Percentiles rank a stretch among this genome's conserved stretches.
Evolutionary conservation across 192 early-diverging fungal genomes (phyloP).

Genomic region (Backusella morwellensis): DNA sequence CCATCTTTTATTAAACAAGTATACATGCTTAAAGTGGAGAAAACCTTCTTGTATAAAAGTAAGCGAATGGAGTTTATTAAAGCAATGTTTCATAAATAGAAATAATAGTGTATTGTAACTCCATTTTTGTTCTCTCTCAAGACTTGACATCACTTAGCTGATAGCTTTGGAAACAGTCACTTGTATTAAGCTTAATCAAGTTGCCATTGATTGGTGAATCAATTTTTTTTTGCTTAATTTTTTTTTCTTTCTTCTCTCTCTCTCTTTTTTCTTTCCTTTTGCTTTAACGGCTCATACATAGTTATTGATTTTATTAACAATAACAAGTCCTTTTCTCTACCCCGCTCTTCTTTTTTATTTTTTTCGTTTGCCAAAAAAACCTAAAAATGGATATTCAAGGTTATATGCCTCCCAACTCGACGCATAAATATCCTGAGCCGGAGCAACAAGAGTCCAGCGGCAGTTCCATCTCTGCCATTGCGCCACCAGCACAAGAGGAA

Average conservation of each 20-base stretch:
- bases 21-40: neutral
- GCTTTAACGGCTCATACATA: neutral
- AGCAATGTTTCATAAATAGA: neutral
- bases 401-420: constrained; percentile 7
- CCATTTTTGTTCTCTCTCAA: neutral
- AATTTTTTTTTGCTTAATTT: constrained; percentile 13
- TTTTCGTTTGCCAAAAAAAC: neutral
- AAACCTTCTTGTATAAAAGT: neutral
- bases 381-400: constrained; percentile 24
- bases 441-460: neutral
- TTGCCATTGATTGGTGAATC: constrained; percentile 4
- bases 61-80: neutral
- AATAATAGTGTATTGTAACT: neutral
- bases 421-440: neutral
- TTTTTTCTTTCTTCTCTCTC: neutral
- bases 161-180: neutral
- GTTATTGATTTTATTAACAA: neutral
- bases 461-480: neutral
- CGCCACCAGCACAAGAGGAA: neutral
- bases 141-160: too few relatives aligned
- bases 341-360: neutral
- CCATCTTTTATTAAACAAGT: neutral
- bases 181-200: neutral
- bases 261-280: neutral
- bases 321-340: neutral